Conservation (phyloP, 2,329 filamentous ascomycete genomes). For the Ophiostoma perfectum region DNA sequence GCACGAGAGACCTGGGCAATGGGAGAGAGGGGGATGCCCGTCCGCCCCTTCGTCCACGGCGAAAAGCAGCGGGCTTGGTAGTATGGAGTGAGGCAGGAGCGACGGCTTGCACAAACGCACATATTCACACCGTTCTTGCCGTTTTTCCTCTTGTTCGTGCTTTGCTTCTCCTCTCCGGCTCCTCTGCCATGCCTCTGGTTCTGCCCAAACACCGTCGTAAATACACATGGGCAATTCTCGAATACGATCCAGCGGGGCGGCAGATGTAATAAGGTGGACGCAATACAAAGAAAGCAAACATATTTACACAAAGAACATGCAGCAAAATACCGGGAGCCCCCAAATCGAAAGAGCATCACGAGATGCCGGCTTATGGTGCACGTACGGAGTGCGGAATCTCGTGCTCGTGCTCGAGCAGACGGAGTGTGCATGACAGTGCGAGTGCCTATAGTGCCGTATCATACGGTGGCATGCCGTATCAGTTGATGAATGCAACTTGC, state of each 20-base stretch:
- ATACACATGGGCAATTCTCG: not conserved
- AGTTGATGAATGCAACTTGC: not conserved
- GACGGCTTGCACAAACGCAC: not conserved
- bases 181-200: too few species aligned
- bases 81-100: not conserved
- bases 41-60: constrained; percentile 3
- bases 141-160: not conserved
- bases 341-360: not conserved
- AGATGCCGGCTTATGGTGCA: not conserved
- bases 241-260: constrained; percentile 6
- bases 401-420: not conserved
- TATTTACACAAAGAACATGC: not conserved
- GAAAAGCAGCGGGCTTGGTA: not conserved
- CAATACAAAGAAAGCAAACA: not conserved
- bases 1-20: constrained; percentile 10
- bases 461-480: not conserved
- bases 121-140: not conserved
- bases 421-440: not conserved
- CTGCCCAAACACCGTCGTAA: not conserved
- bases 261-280: not conserved
- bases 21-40: not conserved
- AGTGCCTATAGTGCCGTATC: not conserved
- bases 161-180: too few species aligned
- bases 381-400: not conserved
- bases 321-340: not conserved